Evolutionary conservation across 2,329 filamentous ascomycete genomes (phyloP).

Genomic region (Calonectria leucothoes): DNA sequence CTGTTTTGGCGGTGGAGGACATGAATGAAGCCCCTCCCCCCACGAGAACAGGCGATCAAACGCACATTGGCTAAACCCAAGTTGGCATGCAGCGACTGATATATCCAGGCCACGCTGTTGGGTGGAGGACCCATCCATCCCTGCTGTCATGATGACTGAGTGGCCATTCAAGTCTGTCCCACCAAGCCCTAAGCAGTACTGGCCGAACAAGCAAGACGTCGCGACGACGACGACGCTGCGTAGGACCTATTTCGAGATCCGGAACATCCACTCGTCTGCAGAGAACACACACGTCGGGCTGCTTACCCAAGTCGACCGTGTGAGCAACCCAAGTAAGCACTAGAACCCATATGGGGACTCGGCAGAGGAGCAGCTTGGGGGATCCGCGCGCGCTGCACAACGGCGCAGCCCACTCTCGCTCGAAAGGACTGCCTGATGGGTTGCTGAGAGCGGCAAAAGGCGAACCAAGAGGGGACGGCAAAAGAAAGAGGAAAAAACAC

Average conservation of each 20-base stretch:
- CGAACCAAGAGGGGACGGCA: neutral
- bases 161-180: neutral
- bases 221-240: neutral
- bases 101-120: conserved; percentile 1
- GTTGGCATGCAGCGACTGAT: neutral
- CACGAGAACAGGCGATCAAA: neutral
- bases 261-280: conserved; percentile 19
- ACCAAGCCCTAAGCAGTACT: conserved; percentile 9
- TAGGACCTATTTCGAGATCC: conserved; percentile 14
- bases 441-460: neutral
- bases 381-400: conserved; percentile 7
- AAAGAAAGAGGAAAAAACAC: neutral
- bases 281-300: conserved; percentile 10
- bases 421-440: neutral
- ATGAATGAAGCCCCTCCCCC: no score
- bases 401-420: neutral
- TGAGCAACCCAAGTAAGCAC: conserved; percentile 24
- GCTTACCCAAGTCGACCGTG: conserved; percentile 15
- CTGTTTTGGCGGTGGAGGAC: no score
- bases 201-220: conserved; percentile 13
- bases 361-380: neutral
- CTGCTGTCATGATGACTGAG: conserved; percentile 7
- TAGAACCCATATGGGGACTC: conserved; percentile 19
- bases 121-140: neutral
- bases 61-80: conserved; percentile 1